Evolutionary conservation across 352 stramenopile species (phyloP), one percentile per base, ranked within the genome.

Genomic region (Globisporangium megalacanthum): DNA sequence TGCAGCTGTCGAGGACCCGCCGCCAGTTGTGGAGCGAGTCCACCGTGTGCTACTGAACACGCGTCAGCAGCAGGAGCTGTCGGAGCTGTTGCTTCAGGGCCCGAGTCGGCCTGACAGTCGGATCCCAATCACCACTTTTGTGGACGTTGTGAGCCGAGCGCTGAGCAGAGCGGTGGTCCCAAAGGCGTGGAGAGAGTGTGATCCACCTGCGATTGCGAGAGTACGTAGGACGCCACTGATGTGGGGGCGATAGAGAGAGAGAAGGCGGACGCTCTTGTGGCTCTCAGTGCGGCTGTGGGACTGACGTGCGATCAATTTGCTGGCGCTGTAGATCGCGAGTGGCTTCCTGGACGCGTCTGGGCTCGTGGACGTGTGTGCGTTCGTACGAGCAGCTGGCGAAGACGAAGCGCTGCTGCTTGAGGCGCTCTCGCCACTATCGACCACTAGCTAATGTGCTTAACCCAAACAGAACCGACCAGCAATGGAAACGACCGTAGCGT

Each of bases 21-120:
- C 71, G 2, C 77, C 75, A 0, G 50, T 67, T 45, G 54, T 89
- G 25, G 78, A 89, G 64, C 59, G 70, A 50, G 52, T 39, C 6
- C 68, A 91, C 37, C 55, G 61, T 4, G 5, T 88, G 14, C 52
- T 73, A 15, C 53, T 91, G 37, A 90, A 84, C 55, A 36, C 56
- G 17, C 71, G 67, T 6, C 80, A 91, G 57, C 48, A 55, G 0
- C 35, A 62, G 5, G 35, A 42, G 48, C 60, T 93, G 22, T 20
- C 37, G 8, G 52, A 65, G 11, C 45, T 52, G 20, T 53, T 47
- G 41, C 6, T 10, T 6, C 41, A 47, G 17, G 41, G 20, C 1
- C 15, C 41, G 25, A 29, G 25, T 29, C 25, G 25, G 25, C 25
- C 25, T 29, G 25, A 29, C 25, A 29, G 25, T 29, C 25, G 25